These are phyloP conservation scores for Vaccinium vitisidaea DNA, from an alignment of 148 eudicot genomes.

Conservation along the genomic window DNA sequence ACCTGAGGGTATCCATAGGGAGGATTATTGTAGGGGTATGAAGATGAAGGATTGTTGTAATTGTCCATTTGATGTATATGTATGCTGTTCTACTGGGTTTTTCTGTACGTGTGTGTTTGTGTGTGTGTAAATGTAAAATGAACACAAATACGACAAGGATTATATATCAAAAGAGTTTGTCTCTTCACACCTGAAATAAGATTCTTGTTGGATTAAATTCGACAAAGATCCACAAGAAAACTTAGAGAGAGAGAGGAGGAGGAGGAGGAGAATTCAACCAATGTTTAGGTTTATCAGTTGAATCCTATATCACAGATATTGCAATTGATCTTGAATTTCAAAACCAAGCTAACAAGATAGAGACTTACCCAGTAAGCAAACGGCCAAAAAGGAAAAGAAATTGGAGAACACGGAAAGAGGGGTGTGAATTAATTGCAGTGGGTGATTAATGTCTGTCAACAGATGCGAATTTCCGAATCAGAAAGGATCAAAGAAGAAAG, in stretches of 20 bases:
- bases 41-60: conserved; percentile 5
- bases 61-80: conserved; percentile 14
- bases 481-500: background rate
- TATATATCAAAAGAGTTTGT: background rate
- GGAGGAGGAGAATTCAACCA: background rate
- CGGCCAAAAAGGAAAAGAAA: background rate
- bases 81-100: background rate
- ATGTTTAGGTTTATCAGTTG: background rate
- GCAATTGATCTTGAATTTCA: background rate
- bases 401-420: background rate
- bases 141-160: background rate
- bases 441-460: background rate
- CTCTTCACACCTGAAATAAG: background rate
- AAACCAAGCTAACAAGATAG: background rate
- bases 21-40: background rate
- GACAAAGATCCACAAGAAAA: background rate
- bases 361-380: background rate
- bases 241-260: background rate
- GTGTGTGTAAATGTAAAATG: background rate
- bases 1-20: conserved; percentile 22
- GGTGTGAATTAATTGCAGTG: background rate
- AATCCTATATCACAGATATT: background rate
- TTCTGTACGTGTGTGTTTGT: background rate
- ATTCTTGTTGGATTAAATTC: background rate
- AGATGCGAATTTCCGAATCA: background rate